These are phyloP conservation scores for Striga hermonthica DNA, from an alignment of 305 asterid genomes.

Conservation along the genomic window DNA sequence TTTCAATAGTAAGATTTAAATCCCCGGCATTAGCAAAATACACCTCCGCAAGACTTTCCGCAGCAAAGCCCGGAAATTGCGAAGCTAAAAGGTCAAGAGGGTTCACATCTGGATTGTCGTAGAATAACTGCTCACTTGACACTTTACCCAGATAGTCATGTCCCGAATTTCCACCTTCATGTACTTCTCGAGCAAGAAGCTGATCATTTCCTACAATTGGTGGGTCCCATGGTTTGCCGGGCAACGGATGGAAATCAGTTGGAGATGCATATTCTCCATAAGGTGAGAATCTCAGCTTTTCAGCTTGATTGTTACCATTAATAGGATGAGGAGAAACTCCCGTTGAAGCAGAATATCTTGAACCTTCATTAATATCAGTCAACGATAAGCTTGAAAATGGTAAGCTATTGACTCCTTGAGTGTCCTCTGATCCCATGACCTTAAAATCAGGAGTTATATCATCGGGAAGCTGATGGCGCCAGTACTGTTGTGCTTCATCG, in stretches of 20 bases:
- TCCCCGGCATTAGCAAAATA: constrained; percentile 85
- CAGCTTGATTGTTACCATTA: constrained; percentile 53
- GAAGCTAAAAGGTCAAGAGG: constrained; percentile 82
- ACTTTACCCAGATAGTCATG: constrained; percentile 50
- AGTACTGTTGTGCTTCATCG: constrained; percentile 75
- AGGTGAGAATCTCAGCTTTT: constrained; percentile 58
- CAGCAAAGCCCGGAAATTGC: constrained; percentile 91
- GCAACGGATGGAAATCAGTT: constrained; percentile 50
- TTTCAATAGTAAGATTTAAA: constrained; percentile 79
- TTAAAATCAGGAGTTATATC: constrained; percentile 95
- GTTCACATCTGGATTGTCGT: constrained; percentile 40
- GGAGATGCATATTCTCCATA: constrained; percentile 59
- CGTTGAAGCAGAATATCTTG: constrained; percentile 48
- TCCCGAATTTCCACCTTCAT: constrained; percentile 49
- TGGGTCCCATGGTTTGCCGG: constrained; percentile 73
- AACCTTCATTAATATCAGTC: constrained; percentile 54
- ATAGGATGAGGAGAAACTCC: constrained; percentile 54
- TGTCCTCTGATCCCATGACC: constrained; percentile 58
- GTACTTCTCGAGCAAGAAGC: constrained; percentile 57
- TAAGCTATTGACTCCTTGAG: constrained; percentile 56
- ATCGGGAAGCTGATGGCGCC: constrained; percentile 96
- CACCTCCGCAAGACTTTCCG: constrained; percentile 90
- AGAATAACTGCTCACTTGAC: constrained; percentile 57
- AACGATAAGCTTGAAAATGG: constrained; percentile 66
- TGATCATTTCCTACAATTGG: constrained; percentile 52